A percentile compares a stretch with the other conserved stretches of the same genome.
Evolutionary conservation across 345 rosid species (phyloP).

Genomic region (Carallia brachiata): DNA sequence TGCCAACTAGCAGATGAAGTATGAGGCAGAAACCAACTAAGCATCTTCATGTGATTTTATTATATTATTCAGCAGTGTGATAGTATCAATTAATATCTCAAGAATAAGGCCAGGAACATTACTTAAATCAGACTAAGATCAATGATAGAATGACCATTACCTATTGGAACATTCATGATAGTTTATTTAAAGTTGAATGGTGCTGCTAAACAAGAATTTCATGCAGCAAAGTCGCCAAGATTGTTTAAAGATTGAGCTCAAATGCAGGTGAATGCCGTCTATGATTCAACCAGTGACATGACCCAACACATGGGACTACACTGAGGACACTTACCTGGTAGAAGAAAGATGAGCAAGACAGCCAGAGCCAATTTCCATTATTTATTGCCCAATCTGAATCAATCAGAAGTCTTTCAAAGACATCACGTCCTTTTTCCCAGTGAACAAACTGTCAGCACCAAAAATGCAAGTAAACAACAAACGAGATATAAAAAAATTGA

Average conservation of each 20-base stretch:
- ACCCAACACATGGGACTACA: not conserved
- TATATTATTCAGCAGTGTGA: not conserved
- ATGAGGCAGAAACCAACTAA: not conserved
- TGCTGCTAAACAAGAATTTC: too few species aligned
- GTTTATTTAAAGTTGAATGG: not conserved
- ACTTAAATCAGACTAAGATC: not conserved
- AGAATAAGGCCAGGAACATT: too few species aligned
- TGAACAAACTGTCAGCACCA: conserved; percentile 74
- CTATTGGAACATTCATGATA: not conserved
- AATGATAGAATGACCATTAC: not conserved
- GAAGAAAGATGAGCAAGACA: conserved; percentile 95
- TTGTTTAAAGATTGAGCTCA: not conserved
- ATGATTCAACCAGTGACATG: not conserved
- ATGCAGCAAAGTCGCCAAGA: too few species aligned
- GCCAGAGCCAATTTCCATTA: conserved; percentile 95
- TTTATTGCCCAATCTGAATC: conserved; percentile 97
- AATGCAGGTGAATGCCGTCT: not conserved
- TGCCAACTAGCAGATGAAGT: not conserved
- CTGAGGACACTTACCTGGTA: conserved; percentile 57
- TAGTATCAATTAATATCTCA: not conserved
- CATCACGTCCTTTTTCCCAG: conserved; percentile 97
- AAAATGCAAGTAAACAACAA: conserved; percentile 14
- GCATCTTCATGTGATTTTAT: not conserved
- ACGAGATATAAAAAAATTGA: conserved; percentile 10
- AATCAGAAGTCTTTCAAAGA: conserved; percentile 85